Evolutionary conservation across 106 monocot genomes (phyloP), one percentile per base, ranked within the genome.

Genomic region (Amphibolis antarctica): DNA sequence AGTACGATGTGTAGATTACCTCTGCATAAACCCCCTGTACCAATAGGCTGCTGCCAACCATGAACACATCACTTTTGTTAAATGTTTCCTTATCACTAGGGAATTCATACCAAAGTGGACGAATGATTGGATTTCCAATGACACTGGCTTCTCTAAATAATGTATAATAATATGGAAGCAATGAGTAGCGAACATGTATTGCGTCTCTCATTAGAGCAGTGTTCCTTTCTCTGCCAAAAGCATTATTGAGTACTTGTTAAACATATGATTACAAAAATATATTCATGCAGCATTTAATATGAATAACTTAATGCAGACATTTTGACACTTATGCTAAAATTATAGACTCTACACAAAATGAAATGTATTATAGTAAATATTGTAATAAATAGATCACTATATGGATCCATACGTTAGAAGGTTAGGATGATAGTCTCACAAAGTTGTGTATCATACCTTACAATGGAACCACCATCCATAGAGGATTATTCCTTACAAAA

Each of bases 91-190:
- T 76, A 68, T 98, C 91, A 63, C 57, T 51, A 23, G 98, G 98
- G 59, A 91, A 98, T 64, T 98, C 98, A 36, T 91, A 55, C 98
- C 98, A 98, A 45, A 98, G 68, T 63, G 98, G 91, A 15, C 98
- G 90, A 84, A 98, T 74, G 42, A 98, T 59, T 59, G 98, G 98
- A 44, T 76, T 70, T 59, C 98, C 98, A 68, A 57, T 83, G 13
- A 81, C 67, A 75, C 69, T 72, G 59, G 98, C 84, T 78, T 88
- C 85, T 81, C 82, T 87, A 46, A 91, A 98, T 60, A 98, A 64
- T 28, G 98, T 88, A 44, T 98, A 98, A 55, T 81, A 98, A 70
- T 91, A 98, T 67, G 91, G 98, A 42, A 98, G 74, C 53, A 98
- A 75, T 1, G 91, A 85, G 54, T 98, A 98, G 17, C 98, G 81